A percentile compares a stretch with the other conserved stretches of the same genome.
These are phyloP conservation scores for Fusarium pseudocircinatum DNA, from an alignment of 2,329 filamentous ascomycete genomes.

Conservation along the genomic window DNA sequence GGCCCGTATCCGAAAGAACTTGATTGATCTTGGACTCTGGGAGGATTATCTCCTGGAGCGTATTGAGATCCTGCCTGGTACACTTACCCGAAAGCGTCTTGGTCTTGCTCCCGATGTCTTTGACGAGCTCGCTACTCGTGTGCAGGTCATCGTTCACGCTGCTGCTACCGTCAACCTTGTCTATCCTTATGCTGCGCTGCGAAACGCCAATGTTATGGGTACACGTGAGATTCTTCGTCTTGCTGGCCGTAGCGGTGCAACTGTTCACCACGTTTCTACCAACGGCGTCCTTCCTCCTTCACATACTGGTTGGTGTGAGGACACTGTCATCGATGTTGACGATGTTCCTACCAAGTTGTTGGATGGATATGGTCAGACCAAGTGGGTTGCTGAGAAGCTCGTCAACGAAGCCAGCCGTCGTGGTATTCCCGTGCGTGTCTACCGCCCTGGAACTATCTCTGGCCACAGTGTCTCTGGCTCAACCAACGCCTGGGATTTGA, in stretches of 20 bases:
- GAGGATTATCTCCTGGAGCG: slow-evolving; percentile 80
- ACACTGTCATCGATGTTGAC: slow-evolving; percentile 71
- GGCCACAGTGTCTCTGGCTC: slow-evolving; percentile 80
- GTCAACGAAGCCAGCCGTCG: slow-evolving; percentile 74
- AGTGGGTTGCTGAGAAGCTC: slow-evolving; percentile 83
- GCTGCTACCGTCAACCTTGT: slow-evolving; percentile 83
- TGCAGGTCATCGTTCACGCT: slow-evolving; percentile 80
- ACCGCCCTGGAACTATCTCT: slow-evolving; percentile 80
- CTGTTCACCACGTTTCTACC: slow-evolving; percentile 81
- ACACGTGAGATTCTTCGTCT: slow-evolving; percentile 79
- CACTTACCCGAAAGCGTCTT: slow-evolving; percentile 73
- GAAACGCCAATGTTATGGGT: slow-evolving; percentile 81
- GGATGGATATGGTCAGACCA: slow-evolving; percentile 82
- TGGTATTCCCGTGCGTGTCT: slow-evolving; percentile 75
- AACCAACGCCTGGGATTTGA: slow-evolving; percentile 80
- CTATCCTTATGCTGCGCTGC: slow-evolving; percentile 81
- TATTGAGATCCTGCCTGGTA: slow-evolving; percentile 78
- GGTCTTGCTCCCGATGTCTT: slow-evolving; percentile 74
- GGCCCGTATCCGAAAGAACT: slow-evolving; percentile 76
- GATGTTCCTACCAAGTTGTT: slow-evolving; percentile 74
- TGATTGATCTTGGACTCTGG: slow-evolving; percentile 83
- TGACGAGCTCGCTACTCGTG: slow-evolving; percentile 68
- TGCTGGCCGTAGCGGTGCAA: slow-evolving; percentile 72
- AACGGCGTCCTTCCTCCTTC: slow-evolving; percentile 82
- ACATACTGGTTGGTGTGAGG: slow-evolving; percentile 75